Percentiles rank a stretch among this genome's conserved stretches.
Conservation (phyloP, 2,329 filamentous ascomycete genomes). For the Pestalotiopsis sp. region DNA sequence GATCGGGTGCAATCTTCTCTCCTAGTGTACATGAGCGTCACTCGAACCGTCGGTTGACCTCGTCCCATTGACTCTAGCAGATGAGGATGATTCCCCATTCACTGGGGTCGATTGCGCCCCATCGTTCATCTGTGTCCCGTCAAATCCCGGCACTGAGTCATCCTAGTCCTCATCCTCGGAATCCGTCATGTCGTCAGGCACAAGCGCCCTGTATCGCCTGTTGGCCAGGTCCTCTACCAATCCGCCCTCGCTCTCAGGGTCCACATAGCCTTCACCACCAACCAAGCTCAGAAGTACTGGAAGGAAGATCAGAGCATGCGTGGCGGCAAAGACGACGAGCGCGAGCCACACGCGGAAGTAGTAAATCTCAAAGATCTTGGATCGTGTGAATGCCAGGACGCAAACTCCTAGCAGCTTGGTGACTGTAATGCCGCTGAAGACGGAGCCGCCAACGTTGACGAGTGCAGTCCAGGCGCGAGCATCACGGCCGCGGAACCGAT, state of each 20-base stretch:
- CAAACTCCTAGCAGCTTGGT: slow-evolving; percentile 92
- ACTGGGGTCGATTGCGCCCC: no score
- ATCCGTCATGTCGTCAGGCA: slow-evolving; percentile 76
- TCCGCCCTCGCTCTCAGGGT: slow-evolving; percentile 84
- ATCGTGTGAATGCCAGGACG: slow-evolving; percentile 90
- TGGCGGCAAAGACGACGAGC: slow-evolving; percentile 84
- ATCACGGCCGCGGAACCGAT: slow-evolving; percentile 78
- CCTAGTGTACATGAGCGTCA: not conserved
- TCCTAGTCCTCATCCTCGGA: slow-evolving; percentile 13
- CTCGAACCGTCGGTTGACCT: no score
- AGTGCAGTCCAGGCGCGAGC: slow-evolving; percentile 90
- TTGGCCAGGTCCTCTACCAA: slow-evolving; percentile 87
- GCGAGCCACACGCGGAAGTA: slow-evolving; percentile 98
- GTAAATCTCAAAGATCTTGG: slow-evolving; percentile 99
- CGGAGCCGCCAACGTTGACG: slow-evolving; percentile 91
- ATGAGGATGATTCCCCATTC: no score
- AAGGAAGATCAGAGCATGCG: slow-evolving; percentile 88
- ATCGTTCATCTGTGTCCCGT: not conserved
- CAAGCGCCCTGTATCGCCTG: slow-evolving; percentile 74
- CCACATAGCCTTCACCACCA: slow-evolving; percentile 85
- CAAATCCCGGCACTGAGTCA: not conserved
- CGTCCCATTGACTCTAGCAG: no score
- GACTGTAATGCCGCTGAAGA: slow-evolving; percentile 94
- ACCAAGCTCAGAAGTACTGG: slow-evolving; percentile 86
- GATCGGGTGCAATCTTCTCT: not conserved